phyloP scores from a whole-genome alignment of 345 rosid species.

The Lenwebbia sp. region DNA sequence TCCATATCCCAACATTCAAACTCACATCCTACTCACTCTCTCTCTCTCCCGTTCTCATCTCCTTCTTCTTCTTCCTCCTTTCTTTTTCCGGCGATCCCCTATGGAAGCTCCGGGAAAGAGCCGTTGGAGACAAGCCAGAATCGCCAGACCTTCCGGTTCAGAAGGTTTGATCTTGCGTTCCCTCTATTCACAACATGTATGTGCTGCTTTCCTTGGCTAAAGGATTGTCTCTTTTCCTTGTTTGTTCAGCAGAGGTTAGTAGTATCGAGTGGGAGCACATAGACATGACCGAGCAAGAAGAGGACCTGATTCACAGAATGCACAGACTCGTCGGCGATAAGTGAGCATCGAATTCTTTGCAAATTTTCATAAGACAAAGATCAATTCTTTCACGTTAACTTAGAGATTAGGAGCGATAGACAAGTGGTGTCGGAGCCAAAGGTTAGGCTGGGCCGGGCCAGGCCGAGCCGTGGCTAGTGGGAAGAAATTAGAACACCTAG shows the following conservation, averaged over 20 bases:
- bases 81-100: neutral
- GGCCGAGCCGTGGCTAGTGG: neutral
- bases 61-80: neutral
- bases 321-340: constrained; percentile 57
- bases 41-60: neutral
- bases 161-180: neutral
- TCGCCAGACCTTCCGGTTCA: neutral
- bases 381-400: neutral
- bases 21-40: neutral
- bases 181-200: neutral
- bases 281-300: constrained; percentile 49
- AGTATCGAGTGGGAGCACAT: constrained; percentile 56
- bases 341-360: constrained; percentile 9
- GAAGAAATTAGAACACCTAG: neutral
- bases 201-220: neutral
- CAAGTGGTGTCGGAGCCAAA: neutral
- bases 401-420: neutral
- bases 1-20: neutral
- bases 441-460: neutral
- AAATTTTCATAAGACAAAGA: neutral
- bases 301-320: constrained; percentile 65
- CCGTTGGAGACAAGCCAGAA: neutral
- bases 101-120: neutral
- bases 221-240: neutral
- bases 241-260: constrained; percentile 36